Evolutionary conservation across 1,284 basidiomycete genomes (phyloP), one percentile per base, ranked within the genome.

Genomic region (Rhodofomes roseus): DNA sequence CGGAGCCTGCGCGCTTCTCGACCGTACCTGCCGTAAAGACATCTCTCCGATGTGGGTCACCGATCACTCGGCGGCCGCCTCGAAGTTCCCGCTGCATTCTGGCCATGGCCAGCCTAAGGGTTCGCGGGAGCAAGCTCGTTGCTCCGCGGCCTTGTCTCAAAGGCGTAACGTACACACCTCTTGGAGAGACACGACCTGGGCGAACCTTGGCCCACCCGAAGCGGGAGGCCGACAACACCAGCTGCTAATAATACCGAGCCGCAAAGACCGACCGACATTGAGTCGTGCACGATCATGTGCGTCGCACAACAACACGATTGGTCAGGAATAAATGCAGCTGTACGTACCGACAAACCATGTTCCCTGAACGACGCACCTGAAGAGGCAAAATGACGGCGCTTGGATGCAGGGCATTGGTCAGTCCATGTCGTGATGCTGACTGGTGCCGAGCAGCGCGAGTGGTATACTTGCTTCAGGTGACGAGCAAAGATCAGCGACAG

Each of bases 401-500:
- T 27, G 54, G 36, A 29, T 16, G 22, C 34, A 25, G 9, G n/a
- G 29, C 31, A 36, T 43, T 40, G 39, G 54, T 56, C 41, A 44
- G 46, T 53, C 12, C 36, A 52, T 27, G 50, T 25, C 39, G 50
- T 58, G 56, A 53, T 53, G 56, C 56, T 58, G 11, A 58, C 34
- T 57, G 46, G 29, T 48, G 34, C 50, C 22, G 50, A 52, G 22
- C 50, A 22, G 50, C 18, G 8, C 27, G 31, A 52, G 18, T 23
- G 22, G 31, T 52, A 22, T 34, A 52, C 29, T 52, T 25, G 20
- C 31, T 52, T 52, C 50, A 37, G 29, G 22, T 52, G 50, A 52
- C 50, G 31, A 37, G 34, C n/a, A 37, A 16, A 14, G 50, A 37
- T 52, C 50, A 52, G 50, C 50, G 31, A 36, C 2, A 52, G 50